A percentile compares a stretch with the other conserved stretches of the same genome.
Conservation (phyloP, 805 yeast species). For the Kazachstania martiniae region DNA sequence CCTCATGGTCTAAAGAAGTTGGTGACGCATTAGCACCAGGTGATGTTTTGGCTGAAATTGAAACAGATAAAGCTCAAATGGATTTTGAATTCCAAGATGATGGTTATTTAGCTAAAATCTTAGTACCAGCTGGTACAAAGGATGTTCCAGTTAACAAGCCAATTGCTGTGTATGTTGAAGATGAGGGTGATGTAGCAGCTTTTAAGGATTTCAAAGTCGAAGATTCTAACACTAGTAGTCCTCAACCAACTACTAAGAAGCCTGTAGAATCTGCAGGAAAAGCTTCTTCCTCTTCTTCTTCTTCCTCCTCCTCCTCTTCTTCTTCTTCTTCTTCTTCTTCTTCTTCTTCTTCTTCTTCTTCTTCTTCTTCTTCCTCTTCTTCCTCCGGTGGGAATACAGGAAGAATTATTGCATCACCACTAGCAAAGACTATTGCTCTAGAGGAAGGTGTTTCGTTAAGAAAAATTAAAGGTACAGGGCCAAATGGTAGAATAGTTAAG, state of each 20-base stretch:
- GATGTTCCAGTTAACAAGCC: constrained; percentile 93
- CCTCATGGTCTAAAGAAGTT: constrained; percentile 77
- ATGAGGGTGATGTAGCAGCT: constrained; percentile 72
- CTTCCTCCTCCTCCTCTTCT: neutral
- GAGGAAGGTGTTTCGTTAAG: constrained; percentile 85
- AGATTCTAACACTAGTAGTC: constrained; percentile 42
- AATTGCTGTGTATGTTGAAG: constrained; percentile 92
- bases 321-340: neutral
- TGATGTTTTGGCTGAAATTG: constrained; percentile 91
- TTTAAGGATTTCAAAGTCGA: constrained; percentile 81
- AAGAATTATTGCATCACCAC: constrained; percentile 88
- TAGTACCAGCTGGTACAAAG: constrained; percentile 74
- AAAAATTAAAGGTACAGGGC: constrained; percentile 85
- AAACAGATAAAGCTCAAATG: constrained; percentile 97
- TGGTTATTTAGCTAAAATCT: constrained; percentile 79
- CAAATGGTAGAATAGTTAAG: constrained; percentile 87
- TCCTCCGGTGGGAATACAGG: constrained; percentile 23
- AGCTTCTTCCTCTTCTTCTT: constrained; percentile 25
- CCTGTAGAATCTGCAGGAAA: constrained; percentile 24
- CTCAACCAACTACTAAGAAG: constrained; percentile 24
- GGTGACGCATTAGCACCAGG: constrained; percentile 89
- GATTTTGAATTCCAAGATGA: constrained; percentile 98
- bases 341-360: constrained; percentile 16
- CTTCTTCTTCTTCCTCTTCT: constrained; percentile 7
- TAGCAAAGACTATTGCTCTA: constrained; percentile 86